phyloP scores from a whole-genome alignment of 768 basidiomycete species.

The Hericium rajendrae region DNA sequence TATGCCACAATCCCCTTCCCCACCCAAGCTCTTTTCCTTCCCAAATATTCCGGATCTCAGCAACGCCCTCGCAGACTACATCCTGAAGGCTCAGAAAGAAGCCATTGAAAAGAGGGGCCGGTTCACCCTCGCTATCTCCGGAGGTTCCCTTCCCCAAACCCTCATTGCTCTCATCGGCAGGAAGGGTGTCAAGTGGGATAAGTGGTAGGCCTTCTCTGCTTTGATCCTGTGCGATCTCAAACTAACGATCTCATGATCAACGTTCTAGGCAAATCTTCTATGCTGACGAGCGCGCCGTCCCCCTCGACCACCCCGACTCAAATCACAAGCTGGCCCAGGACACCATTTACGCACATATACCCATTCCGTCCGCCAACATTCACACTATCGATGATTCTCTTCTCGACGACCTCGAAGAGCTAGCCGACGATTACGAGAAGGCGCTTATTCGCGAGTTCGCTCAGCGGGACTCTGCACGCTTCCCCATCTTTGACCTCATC shows the following conservation, averaged over 20 bases:
- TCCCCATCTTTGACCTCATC: constrained; percentile 96
- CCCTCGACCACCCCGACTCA: constrained; percentile 86
- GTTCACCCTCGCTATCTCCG: constrained; percentile 91
- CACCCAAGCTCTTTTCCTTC: constrained; percentile 64
- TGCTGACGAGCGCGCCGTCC: constrained; percentile 92
- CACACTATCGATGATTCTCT: constrained; percentile 68
- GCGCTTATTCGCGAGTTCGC: constrained; percentile 87
- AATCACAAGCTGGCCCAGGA: constrained; percentile 74
- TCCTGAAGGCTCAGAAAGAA: constrained; percentile 82
- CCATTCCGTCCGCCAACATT: constrained; percentile 68
- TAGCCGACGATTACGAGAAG: constrained; percentile 72
- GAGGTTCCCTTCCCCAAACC: constrained; percentile 82
- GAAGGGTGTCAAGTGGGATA: constrained; percentile 77
- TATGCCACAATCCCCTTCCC: background rate
- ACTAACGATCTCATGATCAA: background rate
- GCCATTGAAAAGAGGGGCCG: constrained; percentile 80
- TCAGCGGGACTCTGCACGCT: constrained; percentile 85
- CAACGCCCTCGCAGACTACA: constrained; percentile 65
- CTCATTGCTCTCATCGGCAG: constrained; percentile 61
- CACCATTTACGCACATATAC: constrained; percentile 73
- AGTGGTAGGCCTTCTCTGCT: constrained; percentile 52
- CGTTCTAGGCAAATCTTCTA: constrained; percentile 88
- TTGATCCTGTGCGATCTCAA: background rate
- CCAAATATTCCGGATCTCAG: constrained; percentile 43
- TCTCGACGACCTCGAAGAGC: constrained; percentile 69